Percentiles rank a stretch among this genome's conserved stretches.
These are phyloP conservation scores for Metarhizium robertsii DNA, from an alignment of 2,329 filamentous ascomycete genomes.

Conservation along the genomic window DNA sequence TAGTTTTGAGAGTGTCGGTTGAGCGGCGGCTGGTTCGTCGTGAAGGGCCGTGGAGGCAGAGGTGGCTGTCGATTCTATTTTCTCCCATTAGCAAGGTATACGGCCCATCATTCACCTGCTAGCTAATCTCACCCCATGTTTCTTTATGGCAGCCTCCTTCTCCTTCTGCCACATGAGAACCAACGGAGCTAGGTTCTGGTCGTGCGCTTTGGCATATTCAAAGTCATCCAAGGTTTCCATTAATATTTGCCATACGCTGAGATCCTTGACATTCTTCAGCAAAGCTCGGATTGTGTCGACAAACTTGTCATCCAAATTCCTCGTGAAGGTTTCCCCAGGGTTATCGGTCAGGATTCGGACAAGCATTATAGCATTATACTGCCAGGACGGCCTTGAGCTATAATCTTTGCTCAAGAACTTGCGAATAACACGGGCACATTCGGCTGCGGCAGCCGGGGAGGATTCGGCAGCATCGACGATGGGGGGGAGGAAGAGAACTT, in stretches of 20 bases:
- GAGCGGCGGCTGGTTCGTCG: constrained; percentile 7
- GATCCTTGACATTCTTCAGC: constrained; percentile 60
- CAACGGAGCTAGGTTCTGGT: constrained; percentile 63
- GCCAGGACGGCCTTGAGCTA: constrained; percentile 54
- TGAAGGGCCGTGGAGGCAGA: constrained; percentile 9
- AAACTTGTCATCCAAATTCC: constrained; percentile 81
- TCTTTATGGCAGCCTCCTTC: constrained; percentile 55
- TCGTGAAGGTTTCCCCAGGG: constrained; percentile 82
- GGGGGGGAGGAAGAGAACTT: constrained; percentile 82
- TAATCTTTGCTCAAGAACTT: constrained; percentile 73
- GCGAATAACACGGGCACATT: constrained; percentile 71
- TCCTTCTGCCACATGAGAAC: constrained; percentile 86
- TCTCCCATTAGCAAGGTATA: background rate
- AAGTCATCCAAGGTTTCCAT: constrained; percentile 79
- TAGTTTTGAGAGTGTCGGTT: constrained; percentile 44
- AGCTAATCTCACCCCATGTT: constrained; percentile 34
- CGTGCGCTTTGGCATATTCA: constrained; percentile 59
- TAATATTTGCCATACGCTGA: constrained; percentile 73
- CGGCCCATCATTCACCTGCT: background rate
- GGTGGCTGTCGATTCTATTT: constrained; percentile 14
- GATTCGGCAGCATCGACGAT: constrained; percentile 96
- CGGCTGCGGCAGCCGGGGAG: constrained; percentile 73
- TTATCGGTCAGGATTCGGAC: constrained; percentile 88
- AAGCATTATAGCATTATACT: constrained; percentile 97
- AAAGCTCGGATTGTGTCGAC: constrained; percentile 66